phyloP scores from a whole-genome alignment of 176 grass and related monocot species.

The Raddia distichophylla region DNA sequence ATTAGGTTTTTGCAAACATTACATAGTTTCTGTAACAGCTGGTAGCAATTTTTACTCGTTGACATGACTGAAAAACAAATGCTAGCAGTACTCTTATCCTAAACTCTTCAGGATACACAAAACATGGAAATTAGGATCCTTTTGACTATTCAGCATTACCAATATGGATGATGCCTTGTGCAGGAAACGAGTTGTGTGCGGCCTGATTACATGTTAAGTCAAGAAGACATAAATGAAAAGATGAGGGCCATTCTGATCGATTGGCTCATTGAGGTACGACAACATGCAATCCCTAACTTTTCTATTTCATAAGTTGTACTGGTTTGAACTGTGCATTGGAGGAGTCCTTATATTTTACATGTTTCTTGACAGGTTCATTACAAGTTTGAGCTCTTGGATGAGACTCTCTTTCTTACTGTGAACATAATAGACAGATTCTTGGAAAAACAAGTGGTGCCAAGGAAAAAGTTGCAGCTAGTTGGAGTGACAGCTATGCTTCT shows the following conservation, averaged over 20 bases:
- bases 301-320: background rate
- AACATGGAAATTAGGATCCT: too few species aligned
- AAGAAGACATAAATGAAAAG: conserved; percentile 86
- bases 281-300: background rate
- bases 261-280: conserved; percentile 87
- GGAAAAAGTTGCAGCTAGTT: conserved; percentile 87
- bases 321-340: background rate
- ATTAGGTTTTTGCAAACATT: background rate
- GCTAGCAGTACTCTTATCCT: too few species aligned
- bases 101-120: too few species aligned
- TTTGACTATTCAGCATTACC: conserved; percentile 33
- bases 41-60: conserved; percentile 4
- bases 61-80: conserved; percentile 10
- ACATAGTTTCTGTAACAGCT: background rate
- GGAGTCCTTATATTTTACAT: conserved; percentile 29
- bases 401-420: conserved; percentile 91
- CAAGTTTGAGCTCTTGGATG: conserved; percentile 90
- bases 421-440: conserved; percentile 96
- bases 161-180: conserved; percentile 26
- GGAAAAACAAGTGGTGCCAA: conserved; percentile 63
- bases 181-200: conserved; percentile 65
- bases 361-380: conserved; percentile 74
- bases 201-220: conserved; percentile 76
- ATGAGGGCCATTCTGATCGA: conserved; percentile 96
- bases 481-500: conserved; percentile 93